Percentiles rank a stretch among this genome's conserved stretches.
phyloP scores from a whole-genome alignment of 1,284 basidiomycete species.

The Stygiomarasmius scandens region DNA sequence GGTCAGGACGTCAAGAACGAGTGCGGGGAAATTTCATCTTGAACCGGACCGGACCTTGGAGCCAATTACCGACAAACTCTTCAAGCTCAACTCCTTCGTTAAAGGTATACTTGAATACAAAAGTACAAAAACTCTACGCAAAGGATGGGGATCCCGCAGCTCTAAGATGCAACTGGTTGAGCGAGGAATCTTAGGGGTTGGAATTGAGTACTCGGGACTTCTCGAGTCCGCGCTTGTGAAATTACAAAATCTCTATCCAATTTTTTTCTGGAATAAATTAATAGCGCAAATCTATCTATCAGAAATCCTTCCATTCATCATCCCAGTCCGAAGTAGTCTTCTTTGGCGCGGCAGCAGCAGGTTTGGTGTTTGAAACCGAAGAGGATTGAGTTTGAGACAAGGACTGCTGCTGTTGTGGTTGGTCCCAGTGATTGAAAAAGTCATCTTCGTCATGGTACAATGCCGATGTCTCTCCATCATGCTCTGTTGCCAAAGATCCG shows the following conservation, averaged over 20 bases:
- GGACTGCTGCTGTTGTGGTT: constrained; percentile 26
- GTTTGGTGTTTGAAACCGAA: constrained; percentile 19
- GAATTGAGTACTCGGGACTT: no score
- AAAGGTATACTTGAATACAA: no score
- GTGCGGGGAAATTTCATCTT: background rate
- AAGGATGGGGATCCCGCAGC: no score
- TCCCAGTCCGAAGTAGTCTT: constrained; percentile 68
- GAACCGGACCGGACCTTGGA: background rate
- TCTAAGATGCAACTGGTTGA: no score
- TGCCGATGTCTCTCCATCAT: constrained; percentile 53
- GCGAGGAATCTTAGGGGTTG: no score
- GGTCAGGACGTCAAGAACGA: no score
- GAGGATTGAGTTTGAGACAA: constrained; percentile 21
- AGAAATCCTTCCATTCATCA: constrained; percentile 81
- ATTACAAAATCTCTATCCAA: no score
- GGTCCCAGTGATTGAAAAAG: constrained; percentile 56
- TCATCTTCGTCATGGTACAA: constrained; percentile 60
- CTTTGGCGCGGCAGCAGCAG: constrained; percentile 24
- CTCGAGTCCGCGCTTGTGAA: no score
- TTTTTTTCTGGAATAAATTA: background rate
- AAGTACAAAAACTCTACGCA: no score
- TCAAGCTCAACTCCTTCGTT: no score
- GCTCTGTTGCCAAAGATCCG: constrained; percentile 47
- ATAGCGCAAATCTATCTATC: constrained; percentile 23
- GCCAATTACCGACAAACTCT: no score